These are phyloP conservation scores for Aureobasidium uvarum DNA, from an alignment of 2,329 filamentous ascomycete genomes.

Conservation along the genomic window DNA sequence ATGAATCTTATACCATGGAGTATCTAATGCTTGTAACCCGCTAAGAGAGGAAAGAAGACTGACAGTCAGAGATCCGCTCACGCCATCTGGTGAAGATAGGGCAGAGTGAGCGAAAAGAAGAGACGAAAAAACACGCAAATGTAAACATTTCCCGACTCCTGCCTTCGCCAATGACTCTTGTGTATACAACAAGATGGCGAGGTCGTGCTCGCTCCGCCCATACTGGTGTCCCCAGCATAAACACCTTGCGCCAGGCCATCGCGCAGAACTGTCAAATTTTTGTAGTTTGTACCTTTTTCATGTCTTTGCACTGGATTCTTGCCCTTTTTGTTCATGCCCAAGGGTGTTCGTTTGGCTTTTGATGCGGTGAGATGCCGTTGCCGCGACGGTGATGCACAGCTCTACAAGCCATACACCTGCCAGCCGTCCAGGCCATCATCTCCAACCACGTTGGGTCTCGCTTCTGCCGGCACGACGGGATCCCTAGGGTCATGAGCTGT, in stretches of 20 bases:
- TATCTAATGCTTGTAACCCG: slow-evolving; percentile 20
- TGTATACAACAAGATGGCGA: slow-evolving; percentile 19
- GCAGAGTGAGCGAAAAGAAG: slow-evolving; percentile 1
- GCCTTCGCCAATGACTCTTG: slow-evolving; percentile 8
- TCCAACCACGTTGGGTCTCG: slow-evolving; percentile 7
- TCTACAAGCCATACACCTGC: slow-evolving; percentile 21
- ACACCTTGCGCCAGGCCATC: slow-evolving; percentile 13
- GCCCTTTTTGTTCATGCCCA: neutral
- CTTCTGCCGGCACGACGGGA: neutral
- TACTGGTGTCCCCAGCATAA: neutral
- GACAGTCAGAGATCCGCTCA: neutral
- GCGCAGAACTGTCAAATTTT: neutral
- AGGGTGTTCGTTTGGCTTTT: neutral
- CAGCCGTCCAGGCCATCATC: slow-evolving; percentile 23
- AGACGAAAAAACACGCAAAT: neutral
- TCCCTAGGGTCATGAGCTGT: slow-evolving; percentile 33
- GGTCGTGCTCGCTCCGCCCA: neutral
- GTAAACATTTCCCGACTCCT: slow-evolving; percentile 2
- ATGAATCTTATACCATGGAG: neutral
- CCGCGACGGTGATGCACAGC: neutral
- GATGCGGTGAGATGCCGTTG: neutral
- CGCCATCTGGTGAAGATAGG: neutral
- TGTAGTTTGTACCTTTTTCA: neutral
- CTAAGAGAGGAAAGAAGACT: slow-evolving; percentile 5
- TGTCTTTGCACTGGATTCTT: neutral